Base-by-base conservation (phyloP, 164 flowering plant species). In the Tetrastigma voinierianum region DNA sequence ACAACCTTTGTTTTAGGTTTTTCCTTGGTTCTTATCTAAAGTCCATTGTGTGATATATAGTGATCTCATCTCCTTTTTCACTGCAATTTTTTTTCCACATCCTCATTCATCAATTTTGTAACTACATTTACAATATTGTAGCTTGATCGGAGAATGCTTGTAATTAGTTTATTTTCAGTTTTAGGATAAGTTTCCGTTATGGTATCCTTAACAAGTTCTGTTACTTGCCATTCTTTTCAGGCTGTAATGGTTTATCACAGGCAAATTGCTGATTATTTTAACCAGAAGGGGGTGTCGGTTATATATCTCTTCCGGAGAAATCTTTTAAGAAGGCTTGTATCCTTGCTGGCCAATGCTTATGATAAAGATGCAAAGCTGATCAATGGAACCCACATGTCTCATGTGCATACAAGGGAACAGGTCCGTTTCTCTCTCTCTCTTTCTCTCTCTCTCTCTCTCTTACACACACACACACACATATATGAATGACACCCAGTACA, bases 321-420 rank as follows among this genome's bases (percentile, higher is more conserved):
- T 49, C 17, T 57, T 16, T 21, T 66, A 20, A 21, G 69, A 9
- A 56, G 69, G 23, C 45, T 66, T 61, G 52, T 66, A 10, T 66
- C 69, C 7, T 1, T 66, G 25, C 43, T 56, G 19, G 69, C 69
- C 15, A 66, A 66, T 57, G 20, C 69, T 13, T 57, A 56, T 25
- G 69, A 66, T 47, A 45, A 18, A 57, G 20, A 48, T 19, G 69
- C 69, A 7, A 66, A 57, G 53, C 54, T 56, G 16, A 24, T 66
- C 40, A 66, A 66, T 57, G 69, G 69, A 19, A 57, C 62, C 17
- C 69, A 66, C 40, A 57, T 45, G 21, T 66, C 69, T 57, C 69
- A 66, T 46, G 69, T 66, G 15, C 69, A 66, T 43, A 46, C 69
- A 57, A 18, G 40, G 9, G 17, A 56, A 14, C 62, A 66, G 69